Percentiles rank a stretch among this genome's conserved stretches.
phyloP scores from a whole-genome alignment of 2,329 filamentous ascomycete genomes.

The Stagonosporopsis cucurbitacearum region DNA sequence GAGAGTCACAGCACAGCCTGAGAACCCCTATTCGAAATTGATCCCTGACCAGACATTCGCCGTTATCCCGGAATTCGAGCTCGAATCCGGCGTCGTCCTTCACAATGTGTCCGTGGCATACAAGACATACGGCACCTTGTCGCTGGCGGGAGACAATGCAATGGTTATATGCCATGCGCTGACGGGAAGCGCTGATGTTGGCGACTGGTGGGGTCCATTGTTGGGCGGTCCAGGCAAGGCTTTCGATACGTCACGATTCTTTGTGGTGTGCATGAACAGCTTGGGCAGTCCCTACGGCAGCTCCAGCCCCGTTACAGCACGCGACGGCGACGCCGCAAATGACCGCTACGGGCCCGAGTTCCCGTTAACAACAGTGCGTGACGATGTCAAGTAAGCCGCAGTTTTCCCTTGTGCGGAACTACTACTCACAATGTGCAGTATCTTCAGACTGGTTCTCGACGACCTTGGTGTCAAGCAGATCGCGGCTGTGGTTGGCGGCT shows the following conservation, averaged over 20 bases:
- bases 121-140: conserved; percentile 66
- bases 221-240: conserved; percentile 78
- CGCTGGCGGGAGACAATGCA: conserved; percentile 64
- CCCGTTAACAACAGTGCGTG: conserved; percentile 89
- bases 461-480: conserved; percentile 80
- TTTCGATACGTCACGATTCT: conserved; percentile 84
- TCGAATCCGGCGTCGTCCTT: conserved; percentile 88
- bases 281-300: conserved; percentile 85
- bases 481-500: conserved; percentile 80
- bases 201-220: conserved; percentile 87
- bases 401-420: not conserved
- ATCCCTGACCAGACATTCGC: conserved; percentile 90
- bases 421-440: conserved; percentile 52
- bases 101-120: conserved; percentile 74
- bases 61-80: conserved; percentile 84
- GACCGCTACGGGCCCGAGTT: conserved; percentile 94
- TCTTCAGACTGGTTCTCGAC: conserved; percentile 81
- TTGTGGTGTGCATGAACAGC: conserved; percentile 85
- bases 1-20: conserved; percentile 68
- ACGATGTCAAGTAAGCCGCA: conserved; percentile 83
- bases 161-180: conserved; percentile 81
- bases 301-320: conserved; percentile 86
- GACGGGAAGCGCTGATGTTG: conserved; percentile 83
- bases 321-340: conserved; percentile 76
- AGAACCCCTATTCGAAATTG: conserved; percentile 87